These are phyloP conservation scores for Danielozyma ontarioensis DNA, from an alignment of 805 yeast species.

Conservation along the genomic window DNA sequence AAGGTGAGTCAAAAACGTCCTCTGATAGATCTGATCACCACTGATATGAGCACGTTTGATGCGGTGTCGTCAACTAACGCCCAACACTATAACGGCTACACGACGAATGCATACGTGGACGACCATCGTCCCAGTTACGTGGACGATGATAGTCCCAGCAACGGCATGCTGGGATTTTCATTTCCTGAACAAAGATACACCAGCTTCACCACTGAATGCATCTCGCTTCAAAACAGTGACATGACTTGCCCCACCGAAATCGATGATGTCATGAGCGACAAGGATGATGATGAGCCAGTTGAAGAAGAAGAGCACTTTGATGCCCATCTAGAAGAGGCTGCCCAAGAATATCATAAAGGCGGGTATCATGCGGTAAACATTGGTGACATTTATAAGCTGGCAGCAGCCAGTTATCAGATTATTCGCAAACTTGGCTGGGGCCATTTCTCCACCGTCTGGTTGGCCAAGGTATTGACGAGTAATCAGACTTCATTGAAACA, in stretches of 20 bases:
- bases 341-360: conserved; percentile 49
- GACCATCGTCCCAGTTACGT: neutral
- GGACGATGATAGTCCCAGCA: neutral
- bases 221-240: conserved; percentile 33
- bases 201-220: conserved; percentile 31
- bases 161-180: neutral
- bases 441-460: conserved; percentile 65
- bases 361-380: conserved; percentile 62
- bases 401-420: conserved; percentile 38
- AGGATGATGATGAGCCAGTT: neutral
- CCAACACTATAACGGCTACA: too few species aligned
- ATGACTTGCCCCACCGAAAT: conserved; percentile 23
- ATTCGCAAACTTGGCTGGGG: conserved; percentile 78
- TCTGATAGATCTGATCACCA: too few species aligned
- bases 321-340: conserved; percentile 43
- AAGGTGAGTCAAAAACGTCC: too few species aligned
- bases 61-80: too few species aligned
- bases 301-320: conserved; percentile 19
- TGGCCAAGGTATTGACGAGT: conserved; percentile 4
- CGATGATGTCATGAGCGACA: conserved; percentile 2
- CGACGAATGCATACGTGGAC: too few species aligned
- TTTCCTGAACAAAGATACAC: conserved; percentile 21
- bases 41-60: too few species aligned
- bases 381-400: conserved; percentile 44
- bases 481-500: neutral